Conservation (phyloP, 495 filamentous ascomycete genomes). For the Cryomyces minteri region DNA sequence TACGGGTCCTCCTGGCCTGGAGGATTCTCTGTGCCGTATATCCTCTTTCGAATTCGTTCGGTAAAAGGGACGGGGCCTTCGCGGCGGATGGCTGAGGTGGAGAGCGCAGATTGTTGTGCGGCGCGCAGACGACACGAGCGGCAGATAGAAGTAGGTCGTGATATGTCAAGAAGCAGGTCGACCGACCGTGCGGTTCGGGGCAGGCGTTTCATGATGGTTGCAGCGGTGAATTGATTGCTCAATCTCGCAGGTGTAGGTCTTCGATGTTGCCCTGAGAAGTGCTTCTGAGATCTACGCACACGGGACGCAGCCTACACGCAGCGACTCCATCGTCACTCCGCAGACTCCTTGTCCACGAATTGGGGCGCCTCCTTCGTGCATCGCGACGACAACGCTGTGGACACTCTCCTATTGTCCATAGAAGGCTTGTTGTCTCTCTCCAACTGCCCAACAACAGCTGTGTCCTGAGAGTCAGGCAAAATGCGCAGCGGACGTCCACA, state of each 20-base stretch:
- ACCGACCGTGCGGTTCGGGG: constrained; percentile 7
- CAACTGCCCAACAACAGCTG: not conserved
- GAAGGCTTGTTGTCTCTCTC: no score
- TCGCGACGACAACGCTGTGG: not conserved
- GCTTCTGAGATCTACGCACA: not conserved
- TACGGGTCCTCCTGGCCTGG: constrained; percentile 37
- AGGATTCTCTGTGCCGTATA: constrained; percentile 38
- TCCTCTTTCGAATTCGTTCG: constrained; percentile 25
- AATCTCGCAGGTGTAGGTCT: not conserved
- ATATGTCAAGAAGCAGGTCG: not conserved
- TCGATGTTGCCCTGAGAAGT: not conserved
- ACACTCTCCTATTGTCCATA: no score
- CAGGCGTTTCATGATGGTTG: constrained; percentile 9
- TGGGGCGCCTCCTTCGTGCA: not conserved
- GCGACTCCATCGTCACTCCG: not conserved
- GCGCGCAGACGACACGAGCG: not conserved
- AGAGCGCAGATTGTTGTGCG: constrained; percentile 4
- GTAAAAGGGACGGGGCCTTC: constrained; percentile 1
- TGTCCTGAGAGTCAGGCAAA: not conserved
- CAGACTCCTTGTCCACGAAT: not conserved
- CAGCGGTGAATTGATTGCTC: not conserved
- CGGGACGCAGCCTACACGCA: not conserved
- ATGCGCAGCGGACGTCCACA: not conserved
- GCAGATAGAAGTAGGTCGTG: not conserved
- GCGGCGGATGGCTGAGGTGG: constrained; percentile 1